Evolutionary conservation across 768 basidiomycete species (phyloP), one percentile per base, ranked within the genome.

Genomic region (Boletus fagicola): DNA sequence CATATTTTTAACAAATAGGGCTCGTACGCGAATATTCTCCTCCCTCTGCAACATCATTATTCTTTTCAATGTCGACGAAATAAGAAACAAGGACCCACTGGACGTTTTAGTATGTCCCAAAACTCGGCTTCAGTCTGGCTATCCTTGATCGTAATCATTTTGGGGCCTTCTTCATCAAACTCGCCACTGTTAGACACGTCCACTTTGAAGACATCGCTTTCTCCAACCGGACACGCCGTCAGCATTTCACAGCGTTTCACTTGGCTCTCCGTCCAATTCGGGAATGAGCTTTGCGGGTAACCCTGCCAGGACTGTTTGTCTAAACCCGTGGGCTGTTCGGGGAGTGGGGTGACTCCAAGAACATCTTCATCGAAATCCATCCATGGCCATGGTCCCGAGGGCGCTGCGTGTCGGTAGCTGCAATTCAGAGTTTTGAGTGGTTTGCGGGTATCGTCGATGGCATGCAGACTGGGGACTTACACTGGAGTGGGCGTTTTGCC

Each of bases 1-100:
- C 56, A 85, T 67, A 53, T 77, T 75, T 28, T 83, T 76, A 0
- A 84, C 71, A 58, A 85, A 85, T 44, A 84, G 24, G 0, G 77
- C 77, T 20, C 81, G 75, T 5, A 82, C 67, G 33, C 80, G 76
- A n/a, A 79, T 63, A 12, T 70, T 66, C 12, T 51, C 5, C 1
- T 76, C 75, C 44, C 74, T 64, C 69, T 73, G 49, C 28, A 22
- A 40, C 22, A n/a, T 18, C 15, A n/a, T 44, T 30, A 5, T 33
- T 28, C 13, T 20, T n/a, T 38, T 22, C 45, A 16, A 50, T 18
- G 24, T 8, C 1, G 45, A 54, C 12, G n/a, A 28, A 30, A 12
- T 7, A 38, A 15, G 40, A 33, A 10, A 31, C 5, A 22, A 18
- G 22, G 31, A 66, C 79, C 54, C 61, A 82, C 82, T 26, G 74